These are phyloP conservation scores for Termitomyces sp. DNA, from an alignment of 768 basidiomycete species.

Conservation along the genomic window DNA sequence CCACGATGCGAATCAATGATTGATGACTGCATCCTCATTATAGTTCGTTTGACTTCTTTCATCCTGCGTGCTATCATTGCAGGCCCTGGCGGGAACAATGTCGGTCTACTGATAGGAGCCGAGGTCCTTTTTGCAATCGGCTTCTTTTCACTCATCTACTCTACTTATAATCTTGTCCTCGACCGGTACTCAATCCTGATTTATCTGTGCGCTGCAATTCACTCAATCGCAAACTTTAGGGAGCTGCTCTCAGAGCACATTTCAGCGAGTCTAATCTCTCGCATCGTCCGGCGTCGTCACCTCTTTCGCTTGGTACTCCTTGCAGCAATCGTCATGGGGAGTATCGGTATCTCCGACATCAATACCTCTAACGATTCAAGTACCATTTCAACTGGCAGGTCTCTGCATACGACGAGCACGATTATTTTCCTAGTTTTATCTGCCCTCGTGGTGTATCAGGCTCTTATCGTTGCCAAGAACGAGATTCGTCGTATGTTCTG, in stretches of 20 bases:
- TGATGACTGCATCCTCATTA: neutral
- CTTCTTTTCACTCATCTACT: constrained; percentile 30
- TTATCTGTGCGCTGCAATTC: neutral
- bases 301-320: constrained; percentile 14
- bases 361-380: constrained; percentile 4
- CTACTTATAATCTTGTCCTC: constrained; percentile 28
- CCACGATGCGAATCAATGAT: neutral
- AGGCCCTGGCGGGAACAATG: constrained; percentile 20
- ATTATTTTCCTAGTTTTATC: constrained; percentile 22
- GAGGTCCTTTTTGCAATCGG: constrained; percentile 27
- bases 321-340: constrained; percentile 15
- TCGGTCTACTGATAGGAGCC: constrained; percentile 22
- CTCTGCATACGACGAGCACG: constrained; percentile 16
- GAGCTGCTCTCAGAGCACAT: neutral
- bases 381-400: constrained; percentile 1
- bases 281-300: constrained; percentile 11
- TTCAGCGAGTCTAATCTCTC: constrained; percentile 1
- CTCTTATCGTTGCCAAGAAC: constrained; percentile 10
- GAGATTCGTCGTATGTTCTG: constrained; percentile 2
- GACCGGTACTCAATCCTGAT: constrained; percentile 22
- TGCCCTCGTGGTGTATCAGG: constrained; percentile 16
- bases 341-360: constrained; percentile 16
- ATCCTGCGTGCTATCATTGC: constrained; percentile 23
- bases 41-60: constrained; percentile 28
- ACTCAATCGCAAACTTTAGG: neutral